Evolutionary conservation across 768 basidiomycete species (phyloP), one percentile per base, ranked within the genome.

Genomic region (Mycena metata): DNA sequence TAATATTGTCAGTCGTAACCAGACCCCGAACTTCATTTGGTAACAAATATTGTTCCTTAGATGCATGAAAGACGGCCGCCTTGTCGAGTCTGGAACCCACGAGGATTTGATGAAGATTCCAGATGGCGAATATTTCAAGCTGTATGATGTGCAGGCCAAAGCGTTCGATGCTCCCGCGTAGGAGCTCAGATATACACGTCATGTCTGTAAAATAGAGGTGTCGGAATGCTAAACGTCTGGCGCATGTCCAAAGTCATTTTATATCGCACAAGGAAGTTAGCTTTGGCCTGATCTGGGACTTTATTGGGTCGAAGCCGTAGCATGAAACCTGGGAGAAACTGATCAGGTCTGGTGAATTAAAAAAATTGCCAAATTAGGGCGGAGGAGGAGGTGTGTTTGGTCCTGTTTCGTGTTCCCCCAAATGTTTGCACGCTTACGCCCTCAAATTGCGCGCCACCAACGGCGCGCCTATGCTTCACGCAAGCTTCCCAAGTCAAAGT

Each of bases 1-100:
- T 78, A 3, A 80, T 83, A 30, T 63, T 83, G 81, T 82, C 50
- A 39, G 81, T 71, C 39, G 8, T 6, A 30, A 6, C 30, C 30
- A 30, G 30, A 49, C 6, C 30, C 35, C 46, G 13, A 55, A 19
- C 15, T 51, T 23, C 35, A 5, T 15, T 6, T n/a, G 15, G 12
- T 15, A 6, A 35, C 15, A n/a, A 24, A 41, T n/a, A 43, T 47
- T 59, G 16, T 19, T 12, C 30, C 2, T 39, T 39, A 80, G 79
- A 33, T 79, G 80, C 42, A 74, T 81, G 74, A 77, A 79, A 39
- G 76, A 73, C 8, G 80, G 80, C 1, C 23, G 66, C 0, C 60
- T 81, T 24, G 71, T 79, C n/a, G 80, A 79, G 50, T 60, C 17
- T 15, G 80, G 80, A 0, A 81, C 71, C 0, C 80, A 81, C 49